phyloP scores from a whole-genome alignment of 192 early-diverging fungal species.

The Podila epigama region DNA sequence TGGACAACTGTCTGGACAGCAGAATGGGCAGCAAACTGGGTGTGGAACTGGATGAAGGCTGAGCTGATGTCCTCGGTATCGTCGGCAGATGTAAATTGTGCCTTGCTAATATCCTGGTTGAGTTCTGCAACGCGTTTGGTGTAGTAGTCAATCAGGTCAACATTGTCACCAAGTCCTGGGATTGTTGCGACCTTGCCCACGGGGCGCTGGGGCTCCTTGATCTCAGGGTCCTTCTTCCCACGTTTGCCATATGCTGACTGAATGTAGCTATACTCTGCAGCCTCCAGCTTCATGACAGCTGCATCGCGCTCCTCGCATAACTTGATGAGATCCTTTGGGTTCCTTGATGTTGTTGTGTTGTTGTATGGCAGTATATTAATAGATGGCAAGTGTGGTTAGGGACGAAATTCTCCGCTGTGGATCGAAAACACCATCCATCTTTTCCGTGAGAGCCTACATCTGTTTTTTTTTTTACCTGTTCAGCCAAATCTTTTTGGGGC shows the following conservation, averaged over 20 bases:
- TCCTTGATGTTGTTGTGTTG: too few species aligned
- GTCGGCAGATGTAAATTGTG: constrained; percentile 18
- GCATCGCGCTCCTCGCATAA: constrained; percentile 59
- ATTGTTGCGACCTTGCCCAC: constrained; percentile 58
- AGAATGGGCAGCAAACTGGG: constrained; percentile 67
- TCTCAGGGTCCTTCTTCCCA: constrained; percentile 5
- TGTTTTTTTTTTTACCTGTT: constrained; percentile 51
- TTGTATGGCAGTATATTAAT: too few species aligned
- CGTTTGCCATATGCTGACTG: constrained; percentile 14
- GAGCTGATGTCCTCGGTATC: constrained; percentile 53
- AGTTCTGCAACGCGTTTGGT: constrained; percentile 47
- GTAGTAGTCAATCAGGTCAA: constrained; percentile 66
- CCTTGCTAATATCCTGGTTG: constrained; percentile 55
- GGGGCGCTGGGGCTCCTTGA: constrained; percentile 57
- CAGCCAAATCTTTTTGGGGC: constrained; percentile 68
- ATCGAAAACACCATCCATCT: too few species aligned
- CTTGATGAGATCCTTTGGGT: constrained; percentile 55
- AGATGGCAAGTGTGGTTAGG: too few species aligned
- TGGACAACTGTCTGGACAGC: constrained; percentile 46
- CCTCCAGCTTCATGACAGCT: constrained; percentile 59
- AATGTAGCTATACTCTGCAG: constrained; percentile 45
- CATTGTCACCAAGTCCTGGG: constrained; percentile 65
- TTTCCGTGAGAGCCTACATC: constrained; percentile 12
- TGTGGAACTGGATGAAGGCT: constrained; percentile 86
- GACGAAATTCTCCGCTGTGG: too few species aligned